Base-by-base conservation (phyloP, 2,329 filamentous ascomycete genomes). In the Alternaria sp. region DNA sequence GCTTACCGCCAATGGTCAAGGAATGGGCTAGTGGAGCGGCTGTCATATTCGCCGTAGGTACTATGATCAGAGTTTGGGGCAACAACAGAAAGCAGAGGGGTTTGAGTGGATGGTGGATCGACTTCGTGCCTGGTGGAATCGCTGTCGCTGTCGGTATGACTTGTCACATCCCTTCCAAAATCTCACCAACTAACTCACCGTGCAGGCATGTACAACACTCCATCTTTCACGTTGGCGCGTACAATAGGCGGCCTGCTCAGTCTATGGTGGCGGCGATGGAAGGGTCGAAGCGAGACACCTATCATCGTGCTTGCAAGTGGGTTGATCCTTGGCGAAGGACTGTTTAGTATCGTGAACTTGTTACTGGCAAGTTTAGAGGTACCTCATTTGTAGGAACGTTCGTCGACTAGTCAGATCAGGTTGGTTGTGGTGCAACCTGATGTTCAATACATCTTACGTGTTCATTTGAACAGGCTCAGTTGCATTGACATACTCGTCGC, bases 131-230 rank as follows among this genome's bases (percentile, higher is more conserved):
- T 0, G 94, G 95, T 7, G 95, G 95, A 0, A 97, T 99, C 71
- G 94, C 95, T 3, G 94, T 99, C 20, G 95, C 95, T 39, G 93
- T 97, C 71, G 94, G 90, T 90, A 79, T 77, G 86, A 11, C 81
- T 18, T 22, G 4, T 47, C 42, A 20, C 14, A 14, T 9, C 9
- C 16, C 32, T 44, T 4, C 3, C 24, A 14, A 22, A 5, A 3
- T 39, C 2, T 30, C 11, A 44, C 18, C 22, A 47, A 36, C 51
- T 67, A 42, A 67, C 46, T 8, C 24, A 5, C 6, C 4, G 4
- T 24, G 4, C 30, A 90, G 91, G 95, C 49, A 99, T 99, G 88
- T 99, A 98, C 80, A 99, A 98, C 71, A 93, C 94, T 0, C 95
- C 95, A 0, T 96, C 93, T 0, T 99, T 99, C 75, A 99, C 95